Percentiles rank a stretch among this genome's conserved stretches.
Conservation (phyloP, 345 rosid species). For the Aethionema arabicum region DNA sequence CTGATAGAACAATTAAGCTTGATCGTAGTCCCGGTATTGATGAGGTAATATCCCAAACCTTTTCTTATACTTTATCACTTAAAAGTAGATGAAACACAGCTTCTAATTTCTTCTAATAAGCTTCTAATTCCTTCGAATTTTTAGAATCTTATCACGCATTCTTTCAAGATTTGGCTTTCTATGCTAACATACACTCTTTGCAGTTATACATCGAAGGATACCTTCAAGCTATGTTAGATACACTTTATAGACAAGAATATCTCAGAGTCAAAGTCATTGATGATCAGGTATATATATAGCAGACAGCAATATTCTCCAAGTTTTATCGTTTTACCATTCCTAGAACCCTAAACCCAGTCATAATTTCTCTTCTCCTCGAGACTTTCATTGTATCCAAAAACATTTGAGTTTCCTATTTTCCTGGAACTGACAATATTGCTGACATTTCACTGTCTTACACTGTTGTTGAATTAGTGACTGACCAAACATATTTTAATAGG, state of each 20-base stretch:
- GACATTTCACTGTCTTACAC: background rate
- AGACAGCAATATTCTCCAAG: background rate
- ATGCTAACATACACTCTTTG: conserved; percentile 27
- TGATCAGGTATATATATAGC: conserved; percentile 59
- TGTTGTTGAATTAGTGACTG: background rate
- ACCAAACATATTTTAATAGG: conserved; percentile 44
- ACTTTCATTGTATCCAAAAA: background rate
- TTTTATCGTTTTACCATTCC: conserved; percentile 4
- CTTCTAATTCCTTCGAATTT: conserved; percentile 3
- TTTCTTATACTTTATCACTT: conserved; percentile 16
- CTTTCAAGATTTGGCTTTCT: conserved; percentile 17
- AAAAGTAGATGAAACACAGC: background rate
- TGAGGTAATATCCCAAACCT: conserved; percentile 55
- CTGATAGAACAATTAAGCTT: conserved; percentile 84
- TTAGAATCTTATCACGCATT: conserved; percentile 21
- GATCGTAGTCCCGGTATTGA: conserved; percentile 83
- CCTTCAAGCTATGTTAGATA: conserved; percentile 93
- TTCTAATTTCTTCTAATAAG: conserved; percentile 13
- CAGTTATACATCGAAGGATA: conserved; percentile 95
- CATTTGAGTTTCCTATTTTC: conserved; percentile 9
- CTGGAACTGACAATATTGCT: too few relatives aligned
- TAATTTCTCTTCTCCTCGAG: background rate
- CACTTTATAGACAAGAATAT: conserved; percentile 87
- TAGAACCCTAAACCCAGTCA: background rate
- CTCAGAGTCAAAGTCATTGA: conserved; percentile 87